Percentiles rank a stretch among this genome's conserved stretches.
These are phyloP conservation scores for Pseudognaphalium luteoalbum DNA, from an alignment of 129 eudicot genomes.

Conservation along the genomic window DNA sequence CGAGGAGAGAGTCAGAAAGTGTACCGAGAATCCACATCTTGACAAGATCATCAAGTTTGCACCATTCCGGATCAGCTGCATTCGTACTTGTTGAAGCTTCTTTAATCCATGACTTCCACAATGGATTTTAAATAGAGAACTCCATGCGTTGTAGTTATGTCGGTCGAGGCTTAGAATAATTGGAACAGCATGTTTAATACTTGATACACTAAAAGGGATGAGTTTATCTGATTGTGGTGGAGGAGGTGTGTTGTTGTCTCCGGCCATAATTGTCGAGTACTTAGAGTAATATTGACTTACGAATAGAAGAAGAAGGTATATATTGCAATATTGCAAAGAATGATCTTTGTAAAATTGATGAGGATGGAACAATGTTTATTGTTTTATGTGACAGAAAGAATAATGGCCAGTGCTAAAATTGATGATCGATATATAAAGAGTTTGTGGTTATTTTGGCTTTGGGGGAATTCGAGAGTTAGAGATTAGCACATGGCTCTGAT, in stretches of 20 bases:
- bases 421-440: too few species aligned
- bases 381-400: too few species aligned
- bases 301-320: too few species aligned
- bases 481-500: too few species aligned
- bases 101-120: neutral
- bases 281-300: too few species aligned
- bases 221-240: neutral
- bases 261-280: too few species aligned
- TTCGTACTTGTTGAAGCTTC: neutral
- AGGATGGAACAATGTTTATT: too few species aligned
- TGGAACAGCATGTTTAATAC: neutral
- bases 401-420: too few species aligned
- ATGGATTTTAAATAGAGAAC: neutral
- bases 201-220: neutral
- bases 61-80: neutral
- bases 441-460: too few species aligned
- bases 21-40: neutral
- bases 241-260: neutral
- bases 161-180: neutral
- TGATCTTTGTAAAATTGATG: too few species aligned
- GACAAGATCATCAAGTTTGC: neutral
- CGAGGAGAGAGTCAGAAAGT: neutral
- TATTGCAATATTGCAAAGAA: too few species aligned
- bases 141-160: neutral
- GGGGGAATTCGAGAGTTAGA: too few species aligned